A percentile compares a stretch with the other conserved stretches of the same genome.
These are phyloP conservation scores for Cyberlindnera suaveolens DNA, from an alignment of 805 yeast genomes.

Conservation along the genomic window DNA sequence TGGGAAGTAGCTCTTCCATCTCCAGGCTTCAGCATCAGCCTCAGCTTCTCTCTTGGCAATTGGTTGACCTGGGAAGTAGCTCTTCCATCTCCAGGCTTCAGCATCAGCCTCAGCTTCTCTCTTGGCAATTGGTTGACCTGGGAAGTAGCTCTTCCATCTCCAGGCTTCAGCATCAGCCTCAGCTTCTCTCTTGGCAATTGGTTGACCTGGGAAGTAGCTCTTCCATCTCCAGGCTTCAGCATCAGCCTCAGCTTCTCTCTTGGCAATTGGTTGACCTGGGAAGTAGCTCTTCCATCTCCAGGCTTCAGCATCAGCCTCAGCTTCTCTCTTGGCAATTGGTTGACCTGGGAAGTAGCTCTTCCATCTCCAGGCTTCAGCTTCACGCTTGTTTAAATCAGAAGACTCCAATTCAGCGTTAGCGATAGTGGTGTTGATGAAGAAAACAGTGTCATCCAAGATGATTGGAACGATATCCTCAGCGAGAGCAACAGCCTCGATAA, in stretches of 20 bases:
- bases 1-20: constrained; percentile 10
- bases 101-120: constrained; percentile 19
- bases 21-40: constrained; percentile 18
- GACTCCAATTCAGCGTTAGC: constrained; percentile 13
- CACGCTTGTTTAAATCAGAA: constrained; percentile 15
- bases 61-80: constrained; percentile 15
- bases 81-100: constrained; percentile 18
- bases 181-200: constrained; percentile 15
- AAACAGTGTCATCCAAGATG: constrained; percentile 19
- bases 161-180: constrained; percentile 20
- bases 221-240: constrained; percentile 23
- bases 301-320: constrained; percentile 19
- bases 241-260: constrained; percentile 17
- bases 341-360: constrained; percentile 13
- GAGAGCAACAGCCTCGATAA: constrained; percentile 21
- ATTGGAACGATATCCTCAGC: constrained; percentile 20
- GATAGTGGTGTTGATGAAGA: constrained; percentile 22
- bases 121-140: constrained; percentile 17
- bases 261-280: constrained; percentile 17
- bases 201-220: constrained; percentile 10
- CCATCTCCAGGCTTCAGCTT: constrained; percentile 21
- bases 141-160: constrained; percentile 14
- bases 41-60: constrained; percentile 13
- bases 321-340: constrained; percentile 18
- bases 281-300: constrained; percentile 16